A percentile compares a stretch with the other conserved stretches of the same genome.
These are phyloP conservation scores for Nothopassalora personata DNA, from an alignment of 2,329 filamentous ascomycete species.

Conservation along the genomic window DNA sequence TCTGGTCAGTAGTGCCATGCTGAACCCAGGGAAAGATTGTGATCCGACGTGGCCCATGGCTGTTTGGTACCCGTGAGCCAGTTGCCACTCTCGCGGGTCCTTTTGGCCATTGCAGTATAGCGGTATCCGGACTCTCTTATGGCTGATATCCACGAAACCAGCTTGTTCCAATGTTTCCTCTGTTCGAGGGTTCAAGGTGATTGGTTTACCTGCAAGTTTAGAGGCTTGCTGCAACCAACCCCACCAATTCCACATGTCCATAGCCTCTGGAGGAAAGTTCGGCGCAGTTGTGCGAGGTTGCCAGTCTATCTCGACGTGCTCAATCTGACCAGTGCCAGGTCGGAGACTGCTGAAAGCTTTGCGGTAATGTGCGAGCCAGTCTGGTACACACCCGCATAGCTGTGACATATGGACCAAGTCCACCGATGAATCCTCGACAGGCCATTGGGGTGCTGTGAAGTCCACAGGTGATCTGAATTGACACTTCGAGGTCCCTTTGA, in stretches of 20 bases:
- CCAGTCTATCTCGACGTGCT: conserved; percentile 88
- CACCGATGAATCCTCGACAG: conserved; percentile 60
- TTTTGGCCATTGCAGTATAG: conserved; percentile 54
- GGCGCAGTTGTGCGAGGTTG: conserved; percentile 62
- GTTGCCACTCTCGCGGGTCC: conserved; percentile 59
- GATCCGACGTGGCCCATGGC: conserved; percentile 48
- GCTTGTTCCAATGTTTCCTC: conserved; percentile 57
- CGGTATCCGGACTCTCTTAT: conserved; percentile 66
- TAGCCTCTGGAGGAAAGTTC: conserved; percentile 45
- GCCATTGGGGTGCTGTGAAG: conserved; percentile 76
- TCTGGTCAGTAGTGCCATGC: conserved; percentile 51
- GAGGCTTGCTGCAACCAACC: conserved; percentile 64
- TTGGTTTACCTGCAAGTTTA: conserved; percentile 56
- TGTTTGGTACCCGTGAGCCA: conserved; percentile 80
- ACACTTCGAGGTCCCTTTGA: conserved; percentile 8
- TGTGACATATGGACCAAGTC: conserved; percentile 81
- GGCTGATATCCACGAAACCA: conserved; percentile 70
- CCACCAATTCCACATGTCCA: conserved; percentile 62
- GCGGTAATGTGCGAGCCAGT: conserved; percentile 69
- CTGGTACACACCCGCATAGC: conserved; percentile 69
- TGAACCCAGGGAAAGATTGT: conserved; percentile 25
- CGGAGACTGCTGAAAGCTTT: conserved; percentile 62
- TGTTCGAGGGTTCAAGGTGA: conserved; percentile 61
- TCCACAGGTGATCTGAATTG: conserved; percentile 44
- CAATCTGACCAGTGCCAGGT: conserved; percentile 68